Percentiles rank a stretch among this genome's conserved stretches.
Conservation (phyloP, 2,329 filamentous ascomycete species). For the Didymella sp. region DNA sequence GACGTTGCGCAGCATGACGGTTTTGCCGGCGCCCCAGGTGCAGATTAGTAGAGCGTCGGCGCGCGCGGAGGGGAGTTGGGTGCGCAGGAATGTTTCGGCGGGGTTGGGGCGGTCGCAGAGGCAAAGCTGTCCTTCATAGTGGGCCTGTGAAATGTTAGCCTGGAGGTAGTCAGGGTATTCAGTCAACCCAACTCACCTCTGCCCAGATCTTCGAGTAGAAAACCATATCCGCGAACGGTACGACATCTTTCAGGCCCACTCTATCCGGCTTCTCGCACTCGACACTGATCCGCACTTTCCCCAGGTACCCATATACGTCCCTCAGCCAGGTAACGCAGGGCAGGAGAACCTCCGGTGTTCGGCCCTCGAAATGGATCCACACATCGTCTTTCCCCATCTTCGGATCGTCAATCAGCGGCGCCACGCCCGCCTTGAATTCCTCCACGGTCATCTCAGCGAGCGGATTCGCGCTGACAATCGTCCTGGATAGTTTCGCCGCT, state of each 20-base stretch:
- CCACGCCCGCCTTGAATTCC: conserved; percentile 63
- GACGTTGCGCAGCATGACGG: conserved; percentile 54
- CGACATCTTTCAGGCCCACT: conserved; percentile 65
- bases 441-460: conserved; percentile 70
- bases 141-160: conserved; percentile 1
- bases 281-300: conserved; percentile 66
- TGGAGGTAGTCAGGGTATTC: background rate
- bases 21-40: conserved; percentile 66
- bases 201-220: conserved; percentile 78
- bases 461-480: conserved; percentile 73
- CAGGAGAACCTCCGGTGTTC: conserved; percentile 67
- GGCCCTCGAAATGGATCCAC: conserved; percentile 81
- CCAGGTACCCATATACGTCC: conserved; percentile 34
- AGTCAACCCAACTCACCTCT: conserved; percentile 54
- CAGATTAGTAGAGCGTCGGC: conserved; percentile 60
- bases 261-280: conserved; percentile 75
- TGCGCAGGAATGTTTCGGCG: conserved; percentile 44
- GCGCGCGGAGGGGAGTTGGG: conserved; percentile 29
- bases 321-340: conserved; percentile 66
- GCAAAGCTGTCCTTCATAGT: background rate
- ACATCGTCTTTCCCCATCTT: conserved; percentile 8
- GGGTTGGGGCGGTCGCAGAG: background rate
- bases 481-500: conserved; percentile 65
- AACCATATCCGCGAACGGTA: conserved; percentile 70
- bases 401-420: conserved; percentile 40